Base-by-base conservation (phyloP, 2,329 filamentous ascomycete species). In the Exophiala phaeomuriformis region DNA sequence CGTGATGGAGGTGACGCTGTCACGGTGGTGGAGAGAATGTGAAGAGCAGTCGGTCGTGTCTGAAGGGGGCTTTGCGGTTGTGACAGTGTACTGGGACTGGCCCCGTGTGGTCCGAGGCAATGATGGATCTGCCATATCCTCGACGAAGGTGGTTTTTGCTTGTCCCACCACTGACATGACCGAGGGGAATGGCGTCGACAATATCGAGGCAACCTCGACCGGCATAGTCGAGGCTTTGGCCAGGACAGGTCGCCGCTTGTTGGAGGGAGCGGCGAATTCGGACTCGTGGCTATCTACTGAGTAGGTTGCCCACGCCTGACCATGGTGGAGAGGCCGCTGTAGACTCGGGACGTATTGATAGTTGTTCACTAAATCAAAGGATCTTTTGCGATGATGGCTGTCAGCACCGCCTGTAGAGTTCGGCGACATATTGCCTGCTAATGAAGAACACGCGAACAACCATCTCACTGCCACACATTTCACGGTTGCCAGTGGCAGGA, bases 1-100 rank as follows among this genome's bases (percentile, higher is more conserved):
- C n/a, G 66, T 66, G 49, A 69, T 65, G 6, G 71, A 72, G 7
- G 71, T 73, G 37, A 73, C 63, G 60, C 71, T 75, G 59, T 69
- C 66, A 31, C 72, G 71, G 48, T 72, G 70, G n/a, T 68, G 62
- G 37, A 58, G 27, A 29, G 49, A 48, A 33, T 49, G 50, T 39
- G 52, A 28, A 19, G 55, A 51, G 9, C 44, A 52, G 19, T 53
- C 45, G 8, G 55, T 36, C 28, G 51, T 36, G 2, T 47, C 45
- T 4, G 47, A 39, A 6, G 41, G 49, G 46, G 49, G 51, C 28
- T 43, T 51, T 33, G 57, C 51, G 51, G 57, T 54, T 5, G 57
- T 57, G 39, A 59, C 47, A n/a, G 57, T 46, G 33, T 57, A 42
- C 40, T 53, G 57, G 7, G 53, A 53, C 5, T 57, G 54, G 44